These are phyloP conservation scores for Hemerocallis citrina DNA, from an alignment of 106 monocot species.

Conservation along the genomic window DNA sequence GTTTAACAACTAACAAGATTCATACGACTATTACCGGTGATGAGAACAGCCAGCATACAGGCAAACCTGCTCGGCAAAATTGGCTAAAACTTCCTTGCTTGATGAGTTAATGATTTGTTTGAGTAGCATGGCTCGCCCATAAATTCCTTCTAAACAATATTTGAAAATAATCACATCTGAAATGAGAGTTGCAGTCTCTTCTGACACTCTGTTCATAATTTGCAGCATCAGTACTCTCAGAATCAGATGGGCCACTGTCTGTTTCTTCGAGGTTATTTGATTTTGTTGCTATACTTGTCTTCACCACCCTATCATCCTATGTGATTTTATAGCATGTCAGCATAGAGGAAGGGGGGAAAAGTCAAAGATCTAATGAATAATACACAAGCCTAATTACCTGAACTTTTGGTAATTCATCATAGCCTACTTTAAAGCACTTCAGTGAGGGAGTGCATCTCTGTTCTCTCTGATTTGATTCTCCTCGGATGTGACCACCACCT, in stretches of 20 bases:
- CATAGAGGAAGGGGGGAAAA: background rate
- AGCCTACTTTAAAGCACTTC: slow-evolving; percentile 30
- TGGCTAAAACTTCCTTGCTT: slow-evolving; percentile 44
- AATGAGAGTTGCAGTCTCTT: slow-evolving; percentile 21
- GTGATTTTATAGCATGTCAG: slow-evolving; percentile 1
- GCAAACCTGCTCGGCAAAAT: slow-evolving; percentile 71
- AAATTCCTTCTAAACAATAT: slow-evolving; percentile 74
- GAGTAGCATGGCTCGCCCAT: slow-evolving; percentile 51
- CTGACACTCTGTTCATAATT: slow-evolving; percentile 17
- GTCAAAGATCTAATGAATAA: background rate
- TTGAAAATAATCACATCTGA: slow-evolving; percentile 59
- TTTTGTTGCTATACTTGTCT: slow-evolving; percentile 15
- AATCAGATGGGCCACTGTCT: slow-evolving; percentile 54
- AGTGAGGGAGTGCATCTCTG: slow-evolving; percentile 14
- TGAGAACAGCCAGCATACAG: slow-evolving; percentile 82
- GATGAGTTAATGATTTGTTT: slow-evolving; percentile 35
- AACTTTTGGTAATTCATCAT: slow-evolving; percentile 11
- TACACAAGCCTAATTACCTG: slow-evolving; percentile 3
- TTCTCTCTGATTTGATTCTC: slow-evolving; percentile 16
- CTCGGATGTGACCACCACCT: slow-evolving; percentile 16
- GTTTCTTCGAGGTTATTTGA: slow-evolving; percentile 30
- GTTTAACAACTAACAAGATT: background rate
- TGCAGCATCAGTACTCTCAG: slow-evolving; percentile 66
- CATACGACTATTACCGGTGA: slow-evolving; percentile 48
- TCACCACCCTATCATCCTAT: slow-evolving; percentile 8